Base-by-base conservation (phyloP, 2,329 filamentous ascomycete species). In the Colletotrichum sp. region DNA sequence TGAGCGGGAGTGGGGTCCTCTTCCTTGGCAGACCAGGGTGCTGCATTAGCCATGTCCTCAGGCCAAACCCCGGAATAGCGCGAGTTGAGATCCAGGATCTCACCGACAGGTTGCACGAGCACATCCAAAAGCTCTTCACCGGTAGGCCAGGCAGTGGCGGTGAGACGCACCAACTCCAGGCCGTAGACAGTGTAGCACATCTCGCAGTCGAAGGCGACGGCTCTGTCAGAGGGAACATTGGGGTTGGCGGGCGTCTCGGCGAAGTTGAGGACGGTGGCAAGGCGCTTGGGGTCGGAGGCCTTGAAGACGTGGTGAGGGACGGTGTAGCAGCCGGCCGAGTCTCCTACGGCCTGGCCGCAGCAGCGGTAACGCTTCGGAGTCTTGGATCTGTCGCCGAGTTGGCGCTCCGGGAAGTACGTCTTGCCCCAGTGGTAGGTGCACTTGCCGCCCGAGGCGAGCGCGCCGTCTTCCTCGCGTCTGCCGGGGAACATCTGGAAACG, bases 101-200 rank as follows among this genome's bases (percentile, higher is more conserved):
- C 94, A 10, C 97, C 97, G 6, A 95, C 86, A 0, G 96, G 96
- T 61, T 93, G 91, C 9, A 99, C 96, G 0, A 99, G 90, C 1
- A 98, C 90, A 81, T 99, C 97, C 7, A 99, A 86, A 0, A 99
- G 84, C 68, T 90, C 89, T 68, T 93, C 90, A 24, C 95, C 94
- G 10, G 89, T 87, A 0, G 96, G 96, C 96, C 97, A 99, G 12
- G 93, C 92, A 5, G 96, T 93, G 7, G 95, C 96, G 0, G 97
- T 99, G 5, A 99, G 85, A 10, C 97, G 95, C 72, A 99, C 93
- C 21, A 99, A 90, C 83, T 99, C 97, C 78, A 99, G 87, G 0
- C 98, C 97, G 66, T 94, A 85, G 1, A 95, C 94, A 0, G 98
- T 99, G 82, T 98, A 99, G 6, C 95, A 95, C 97, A 99, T 99